phyloP scores from a whole-genome alignment of 1,139 yeast genomes.

The Protomyces lactucae-debilis region DNA sequence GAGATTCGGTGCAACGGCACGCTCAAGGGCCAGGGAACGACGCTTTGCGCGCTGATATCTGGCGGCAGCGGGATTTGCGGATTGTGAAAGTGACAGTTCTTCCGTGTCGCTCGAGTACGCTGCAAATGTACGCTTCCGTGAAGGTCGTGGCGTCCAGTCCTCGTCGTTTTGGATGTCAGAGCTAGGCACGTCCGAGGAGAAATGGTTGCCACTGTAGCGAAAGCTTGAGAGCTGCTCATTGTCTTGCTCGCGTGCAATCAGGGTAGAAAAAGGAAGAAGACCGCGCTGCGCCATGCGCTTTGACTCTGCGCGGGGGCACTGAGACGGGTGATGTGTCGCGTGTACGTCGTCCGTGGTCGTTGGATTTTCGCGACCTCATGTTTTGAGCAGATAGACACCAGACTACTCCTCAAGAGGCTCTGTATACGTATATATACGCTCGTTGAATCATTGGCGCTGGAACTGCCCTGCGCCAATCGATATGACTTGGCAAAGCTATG shows the following conservation, averaged over 20 bases:
- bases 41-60: neutral
- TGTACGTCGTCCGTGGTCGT: no score
- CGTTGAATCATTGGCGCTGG: neutral
- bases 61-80: slow-evolving; percentile 10
- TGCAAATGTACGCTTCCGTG: slow-evolving; percentile 15
- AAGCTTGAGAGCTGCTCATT: neutral
- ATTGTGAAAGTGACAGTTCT: slow-evolving; percentile 5
- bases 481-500: slow-evolving; percentile 14
- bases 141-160: neutral
- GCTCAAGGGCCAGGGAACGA: neutral
- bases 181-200: neutral
- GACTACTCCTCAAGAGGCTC: no score
- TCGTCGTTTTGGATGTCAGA: neutral
- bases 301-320: neutral
- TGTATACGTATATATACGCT: neutral
- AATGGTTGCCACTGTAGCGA: neutral
- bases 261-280: neutral
- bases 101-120: slow-evolving; percentile 18
- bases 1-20: slow-evolving; percentile 1
- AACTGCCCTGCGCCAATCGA: neutral
- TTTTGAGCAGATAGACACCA: no score
- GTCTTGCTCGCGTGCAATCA: slow-evolving; percentile 1
- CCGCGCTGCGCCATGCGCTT: slow-evolving; percentile 1
- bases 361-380: no score
- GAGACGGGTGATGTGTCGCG: no score